Evolutionary conservation across 352 stramenopile genomes (phyloP), one percentile per base, ranked within the genome.

Genomic region (Blastocystis sp.): DNA sequence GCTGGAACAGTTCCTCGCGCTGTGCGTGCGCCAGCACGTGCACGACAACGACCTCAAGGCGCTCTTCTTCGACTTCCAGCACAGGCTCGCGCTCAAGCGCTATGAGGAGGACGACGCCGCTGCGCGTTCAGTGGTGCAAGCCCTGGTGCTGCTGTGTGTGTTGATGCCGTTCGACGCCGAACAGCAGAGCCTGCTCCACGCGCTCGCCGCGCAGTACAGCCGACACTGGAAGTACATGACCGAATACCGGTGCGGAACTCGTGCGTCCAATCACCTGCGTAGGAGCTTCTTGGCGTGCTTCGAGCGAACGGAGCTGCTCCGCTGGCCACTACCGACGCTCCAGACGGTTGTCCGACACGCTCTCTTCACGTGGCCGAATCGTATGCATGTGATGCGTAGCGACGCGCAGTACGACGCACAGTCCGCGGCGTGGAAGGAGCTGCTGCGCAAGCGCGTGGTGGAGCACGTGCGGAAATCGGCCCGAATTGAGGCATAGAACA

Each of bases 181-280:
- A 34, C 28, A 34, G 28, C 28, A 34, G 28, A 34, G 28, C 28
- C 28, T 87, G 14, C 21, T 87, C n/a, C 43, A 87, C 24, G 21
- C 19, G 21, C 40, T 87, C n/a, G 60, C 11, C 0, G 19, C 17
- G 19, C 9, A 14, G 24, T 87, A 87, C 48, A 87, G 48, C 28
- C 60, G 64, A 9, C 60, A 70, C 28, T 87, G 60, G 64, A 76
- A 87, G 48, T 87, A 87, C 64, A 7, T 87, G 9, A 19, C 76
- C 24, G 64, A 76, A n/a, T 76, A 78, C 34, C 60, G 64, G 38
- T 34, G 28, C 28, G 28, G 28, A 34, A 34, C 28, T 34, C 28
- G 28, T 34, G 28, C 28, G 28, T 34, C 28, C 28, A 34, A 34
- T 34, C 28, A 34, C 28, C 28, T 34, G 28, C 28, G 28, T 34